Conservation (phyloP, 495 filamentous ascomycete genomes). For the Physcia stellaris region DNA sequence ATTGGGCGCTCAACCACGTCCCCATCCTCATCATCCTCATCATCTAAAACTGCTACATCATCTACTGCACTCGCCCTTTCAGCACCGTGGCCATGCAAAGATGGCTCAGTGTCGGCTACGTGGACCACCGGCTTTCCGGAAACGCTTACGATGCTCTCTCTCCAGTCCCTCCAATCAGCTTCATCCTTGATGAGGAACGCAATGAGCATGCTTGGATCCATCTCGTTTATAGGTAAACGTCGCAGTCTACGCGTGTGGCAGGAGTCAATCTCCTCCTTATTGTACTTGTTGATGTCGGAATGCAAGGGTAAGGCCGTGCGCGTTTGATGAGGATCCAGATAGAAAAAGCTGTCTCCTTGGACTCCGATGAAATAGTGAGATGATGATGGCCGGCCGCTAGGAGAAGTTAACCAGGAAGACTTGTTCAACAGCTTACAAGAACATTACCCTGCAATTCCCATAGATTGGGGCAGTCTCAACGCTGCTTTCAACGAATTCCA, state of each 20-base stretch:
- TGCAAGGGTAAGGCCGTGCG: constrained; percentile 51
- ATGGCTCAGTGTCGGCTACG: constrained; percentile 53
- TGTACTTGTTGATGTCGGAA: constrained; percentile 37
- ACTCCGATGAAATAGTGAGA: constrained; percentile 96
- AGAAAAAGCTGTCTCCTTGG: constrained; percentile 84
- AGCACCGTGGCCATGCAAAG: constrained; percentile 31
- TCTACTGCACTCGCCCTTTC: constrained; percentile 65
- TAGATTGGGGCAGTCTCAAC: constrained; percentile 73
- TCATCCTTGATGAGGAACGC: constrained; percentile 82
- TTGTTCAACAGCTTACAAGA: background rate
- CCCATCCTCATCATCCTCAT: constrained; percentile 30
- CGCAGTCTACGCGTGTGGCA: constrained; percentile 82
- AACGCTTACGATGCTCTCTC: constrained; percentile 47
- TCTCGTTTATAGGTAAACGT: constrained; percentile 70
- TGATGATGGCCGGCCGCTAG: constrained; percentile 78
- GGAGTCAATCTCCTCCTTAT: constrained; percentile 57
- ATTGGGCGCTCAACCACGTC: constrained; percentile 11
- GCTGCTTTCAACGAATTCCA: constrained; percentile 74
- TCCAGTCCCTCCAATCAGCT: constrained; percentile 76
- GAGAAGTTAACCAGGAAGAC: background rate
- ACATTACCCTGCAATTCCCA: constrained; percentile 91
- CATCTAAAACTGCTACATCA: constrained; percentile 78
- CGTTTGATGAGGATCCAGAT: constrained; percentile 84
- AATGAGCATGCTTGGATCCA: constrained; percentile 98
- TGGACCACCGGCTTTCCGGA: constrained; percentile 77